Evolutionary conservation across 202 grass and related monocot species (phyloP), one percentile per base, ranked within the genome.

Genomic region (Brachypodium distachyon): DNA sequence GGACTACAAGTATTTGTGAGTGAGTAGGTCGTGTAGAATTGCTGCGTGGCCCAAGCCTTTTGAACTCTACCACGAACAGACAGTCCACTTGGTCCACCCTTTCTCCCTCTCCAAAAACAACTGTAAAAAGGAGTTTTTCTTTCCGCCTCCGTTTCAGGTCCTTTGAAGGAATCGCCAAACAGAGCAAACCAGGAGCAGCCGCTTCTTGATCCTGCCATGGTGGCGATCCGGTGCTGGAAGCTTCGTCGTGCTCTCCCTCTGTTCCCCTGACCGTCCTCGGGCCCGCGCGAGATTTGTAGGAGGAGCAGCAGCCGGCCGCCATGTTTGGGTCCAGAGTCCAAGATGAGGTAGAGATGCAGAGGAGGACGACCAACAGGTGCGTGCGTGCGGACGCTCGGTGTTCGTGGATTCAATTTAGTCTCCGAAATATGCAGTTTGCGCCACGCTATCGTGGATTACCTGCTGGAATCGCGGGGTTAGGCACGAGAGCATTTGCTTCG

Each of bases 321-420:
- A 96, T 96, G 92, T 96, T 89, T 38, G 74, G 74, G 69, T 87
- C 89, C 75, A 74, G 84, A 56, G 92, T 73, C 52, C 83, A 89
- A 73, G 83, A 89, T 75, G 92, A 80, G 74, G 81, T 89, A 74
- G 92, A 96, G 89, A 90, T 96, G 92, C 84, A 87, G 87, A 57
- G 89, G 78, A 64, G 92, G 75, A 78, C 81, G 6, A 83, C 49
- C 63, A 96, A 88, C 74, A 79, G 85, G 77, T 92, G 43, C 27
- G 53, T 92, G 23, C n/a, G 23, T 44, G 25, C 18, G 9, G 0
- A 25, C 57, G 27, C 40, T 26, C 21, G 48, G 3, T 7, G 3
- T 5, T 43, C 60, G 34, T 42, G 5, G 42, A 5, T 53, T n/a
- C 34, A 32, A 41, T 23, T 58, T 0, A 1, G 12, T 37, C 56